Evolutionary conservation across 495 filamentous ascomycete genomes (phyloP), one percentile per base, ranked within the genome.

Genomic region (Talaromyces borbonicus): DNA sequence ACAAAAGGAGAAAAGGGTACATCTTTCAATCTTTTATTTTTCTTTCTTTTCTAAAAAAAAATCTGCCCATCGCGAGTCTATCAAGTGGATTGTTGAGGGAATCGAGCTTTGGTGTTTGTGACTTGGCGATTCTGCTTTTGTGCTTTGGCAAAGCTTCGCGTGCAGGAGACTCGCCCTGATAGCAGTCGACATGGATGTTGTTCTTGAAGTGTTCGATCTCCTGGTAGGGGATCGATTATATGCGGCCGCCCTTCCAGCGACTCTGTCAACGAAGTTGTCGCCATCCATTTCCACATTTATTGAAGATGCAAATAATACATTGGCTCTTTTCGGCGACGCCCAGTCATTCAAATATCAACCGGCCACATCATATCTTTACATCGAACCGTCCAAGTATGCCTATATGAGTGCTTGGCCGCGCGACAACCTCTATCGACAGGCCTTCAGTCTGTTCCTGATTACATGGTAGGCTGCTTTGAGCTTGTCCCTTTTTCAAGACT

Each of bases 101-200:
- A n/a, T n/a, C n/a, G n/a, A n/a, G n/a, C n/a, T n/a, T n/a, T n/a
- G n/a, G n/a, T n/a, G n/a, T n/a, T n/a, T n/a, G n/a, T n/a, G n/a
- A n/a, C n/a, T n/a, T n/a, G n/a, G n/a, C n/a, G n/a, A n/a, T n/a
- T n/a, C n/a, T n/a, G n/a, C n/a, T n/a, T n/a, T n/a, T n/a, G n/a
- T n/a, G n/a, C n/a, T n/a, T n/a, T n/a, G n/a, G n/a, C n/a, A n/a
- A n/a, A n/a, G n/a, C n/a, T n/a, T n/a, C n/a, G n/a, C n/a, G n/a
- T n/a, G n/a, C n/a, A n/a, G n/a, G n/a, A n/a, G n/a, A n/a, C n/a
- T n/a, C 38, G 22, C 44, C 3, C 31, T 30, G 32, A 14, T 36
- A n/a, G n/a, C n/a, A n/a, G n/a, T 25, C 32, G 49, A 65, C 51
- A 96, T 97, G 90, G 90, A 97, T 77, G 78, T 94, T 68, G 77